Percentiles rank a stretch among this genome's conserved stretches.
Evolutionary conservation across 2,329 filamentous ascomycete species (phyloP).

Genomic region (Botrytis medusae): DNA sequence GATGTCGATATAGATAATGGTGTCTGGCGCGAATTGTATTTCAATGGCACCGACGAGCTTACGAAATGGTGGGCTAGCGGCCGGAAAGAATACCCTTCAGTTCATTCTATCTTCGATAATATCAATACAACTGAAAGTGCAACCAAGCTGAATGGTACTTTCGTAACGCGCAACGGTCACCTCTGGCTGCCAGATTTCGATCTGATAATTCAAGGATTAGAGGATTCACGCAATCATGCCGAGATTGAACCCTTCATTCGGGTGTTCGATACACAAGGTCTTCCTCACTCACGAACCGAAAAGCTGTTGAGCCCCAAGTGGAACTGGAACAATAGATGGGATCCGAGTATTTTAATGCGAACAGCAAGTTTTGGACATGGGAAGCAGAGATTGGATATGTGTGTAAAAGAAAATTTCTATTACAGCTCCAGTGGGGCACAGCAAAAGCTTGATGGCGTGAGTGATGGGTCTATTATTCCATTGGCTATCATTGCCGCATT

Average conservation of each 20-base stretch:
- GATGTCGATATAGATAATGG: slow-evolving; percentile 18
- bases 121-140: neutral
- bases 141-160: neutral
- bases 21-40: neutral
- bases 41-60: slow-evolving; percentile 2
- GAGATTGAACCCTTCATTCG: slow-evolving; percentile 21
- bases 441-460: neutral
- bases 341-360: slow-evolving; percentile 15
- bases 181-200: neutral
- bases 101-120: neutral
- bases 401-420: neutral
- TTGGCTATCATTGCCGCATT: neutral
- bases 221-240: neutral
- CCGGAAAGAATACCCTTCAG: neutral
- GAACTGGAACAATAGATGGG: slow-evolving; percentile 3
- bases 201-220: neutral
- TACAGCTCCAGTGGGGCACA: neutral
- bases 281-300: neutral
- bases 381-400: slow-evolving; percentile 20
- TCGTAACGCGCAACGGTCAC: neutral
- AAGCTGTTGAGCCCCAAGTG: neutral
- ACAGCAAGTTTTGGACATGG: slow-evolving; percentile 21
- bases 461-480: neutral
- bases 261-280: neutral
- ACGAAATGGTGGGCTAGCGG: slow-evolving; percentile 9